Evolutionary conservation across 176 grass and related monocot genomes (phyloP).

Genomic region (Hyparrhenia diplandra): DNA sequence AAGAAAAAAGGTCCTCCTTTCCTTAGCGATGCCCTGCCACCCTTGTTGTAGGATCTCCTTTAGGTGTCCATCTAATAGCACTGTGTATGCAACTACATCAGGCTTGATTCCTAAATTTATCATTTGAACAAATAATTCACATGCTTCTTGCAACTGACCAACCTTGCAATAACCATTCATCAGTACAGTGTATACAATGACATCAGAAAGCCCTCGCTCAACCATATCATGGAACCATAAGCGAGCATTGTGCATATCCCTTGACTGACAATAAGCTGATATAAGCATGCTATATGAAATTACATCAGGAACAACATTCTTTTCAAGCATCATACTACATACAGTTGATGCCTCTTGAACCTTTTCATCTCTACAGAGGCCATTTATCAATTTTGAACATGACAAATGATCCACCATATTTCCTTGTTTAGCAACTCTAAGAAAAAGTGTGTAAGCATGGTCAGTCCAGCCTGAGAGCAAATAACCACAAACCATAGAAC

Average conservation of each 20-base stretch:
- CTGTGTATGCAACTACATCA: constrained; percentile 51
- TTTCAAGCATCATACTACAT: constrained; percentile 57
- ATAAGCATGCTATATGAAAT: constrained; percentile 67
- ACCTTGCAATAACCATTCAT: constrained; percentile 73
- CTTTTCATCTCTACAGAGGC: constrained; percentile 67
- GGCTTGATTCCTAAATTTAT: constrained; percentile 46
- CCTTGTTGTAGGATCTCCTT: constrained; percentile 26
- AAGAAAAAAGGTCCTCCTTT: constrained; percentile 38
- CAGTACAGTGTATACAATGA: constrained; percentile 54
- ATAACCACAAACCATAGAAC: constrained; percentile 89
- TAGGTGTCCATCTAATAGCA: constrained; percentile 38
- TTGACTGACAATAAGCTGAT: constrained; percentile 48
- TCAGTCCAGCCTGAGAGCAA: constrained; percentile 49
- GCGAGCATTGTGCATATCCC: constrained; percentile 49
- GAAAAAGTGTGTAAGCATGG: constrained; percentile 60
- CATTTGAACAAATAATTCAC: constrained; percentile 58
- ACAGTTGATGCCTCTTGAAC: constrained; percentile 49
- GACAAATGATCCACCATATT: constrained; percentile 48
- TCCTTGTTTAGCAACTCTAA: constrained; percentile 57
- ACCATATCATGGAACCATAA: constrained; percentile 65
- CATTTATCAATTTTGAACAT: constrained; percentile 41
- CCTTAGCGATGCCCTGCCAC: constrained; percentile 40
- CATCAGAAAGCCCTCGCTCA: constrained; percentile 51
- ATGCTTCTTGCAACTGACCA: constrained; percentile 46
- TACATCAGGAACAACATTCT: constrained; percentile 49